phyloP scores from a whole-genome alignment of 2,329 filamentous ascomycete genomes.

The Fusarium robinianum region DNA sequence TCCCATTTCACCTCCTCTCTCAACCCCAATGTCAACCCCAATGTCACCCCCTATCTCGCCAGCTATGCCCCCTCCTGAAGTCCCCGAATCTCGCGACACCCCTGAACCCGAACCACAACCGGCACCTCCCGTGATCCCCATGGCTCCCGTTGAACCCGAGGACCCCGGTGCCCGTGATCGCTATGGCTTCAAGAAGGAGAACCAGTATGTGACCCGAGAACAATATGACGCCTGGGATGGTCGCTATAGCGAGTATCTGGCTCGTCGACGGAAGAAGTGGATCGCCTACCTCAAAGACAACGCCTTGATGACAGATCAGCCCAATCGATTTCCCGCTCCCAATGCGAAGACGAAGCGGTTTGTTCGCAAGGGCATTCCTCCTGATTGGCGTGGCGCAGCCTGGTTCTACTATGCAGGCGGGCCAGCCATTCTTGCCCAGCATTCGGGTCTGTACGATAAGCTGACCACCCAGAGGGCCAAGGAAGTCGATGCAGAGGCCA shows the following conservation, averaged over 20 bases:
- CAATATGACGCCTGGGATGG: constrained; percentile 84
- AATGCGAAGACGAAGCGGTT: constrained; percentile 87
- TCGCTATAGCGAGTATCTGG: constrained; percentile 75
- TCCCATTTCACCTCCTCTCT: too few relatives aligned
- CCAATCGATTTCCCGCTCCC: constrained; percentile 77
- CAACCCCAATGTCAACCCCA: too few relatives aligned
- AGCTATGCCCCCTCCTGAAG: constrained; percentile 8
- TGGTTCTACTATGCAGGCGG: constrained; percentile 98
- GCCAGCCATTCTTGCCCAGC: constrained; percentile 74
- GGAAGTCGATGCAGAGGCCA: constrained; percentile 79
- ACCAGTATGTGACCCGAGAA: constrained; percentile 73
- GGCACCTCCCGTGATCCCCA: constrained; percentile 33
- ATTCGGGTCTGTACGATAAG: constrained; percentile 76
- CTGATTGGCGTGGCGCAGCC: constrained; percentile 90
- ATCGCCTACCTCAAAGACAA: constrained; percentile 74
- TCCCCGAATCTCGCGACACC: constrained; percentile 22
- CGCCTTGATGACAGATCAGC: constrained; percentile 71
- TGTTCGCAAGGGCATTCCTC: constrained; percentile 89
- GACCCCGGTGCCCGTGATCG: constrained; percentile 68
- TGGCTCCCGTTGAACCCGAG: constrained; percentile 47
- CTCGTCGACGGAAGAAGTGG: constrained; percentile 82
- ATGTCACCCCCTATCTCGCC: constrained; percentile 18
- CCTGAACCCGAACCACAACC: constrained; percentile 25
- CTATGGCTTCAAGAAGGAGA: constrained; percentile 91
- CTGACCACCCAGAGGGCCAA: constrained; percentile 69